Conservation (phyloP, 768 basidiomycete genomes). For the Coprinellus micaceus region DNA sequence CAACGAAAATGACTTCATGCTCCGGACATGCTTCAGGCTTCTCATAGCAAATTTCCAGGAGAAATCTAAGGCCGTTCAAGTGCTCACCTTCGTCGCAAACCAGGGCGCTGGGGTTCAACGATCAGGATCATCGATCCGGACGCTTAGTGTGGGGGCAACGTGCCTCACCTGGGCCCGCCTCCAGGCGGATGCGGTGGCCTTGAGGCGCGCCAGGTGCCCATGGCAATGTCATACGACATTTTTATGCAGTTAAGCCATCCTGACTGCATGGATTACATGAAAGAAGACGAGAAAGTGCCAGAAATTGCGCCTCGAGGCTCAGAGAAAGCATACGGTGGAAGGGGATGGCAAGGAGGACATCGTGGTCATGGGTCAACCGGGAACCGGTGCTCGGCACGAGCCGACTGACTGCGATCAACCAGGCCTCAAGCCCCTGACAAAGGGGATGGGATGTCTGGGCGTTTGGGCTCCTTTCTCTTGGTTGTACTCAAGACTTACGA, state of each 20-base stretch:
- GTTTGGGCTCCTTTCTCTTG: no score
- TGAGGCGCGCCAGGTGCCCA: background rate
- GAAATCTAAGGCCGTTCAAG: background rate
- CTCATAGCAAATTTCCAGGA: background rate
- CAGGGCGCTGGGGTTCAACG: background rate
- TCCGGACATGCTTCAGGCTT: background rate
- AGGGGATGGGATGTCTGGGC: no score
- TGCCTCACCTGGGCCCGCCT: background rate
- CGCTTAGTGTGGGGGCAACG: background rate
- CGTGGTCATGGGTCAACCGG: background rate
- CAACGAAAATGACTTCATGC: background rate
- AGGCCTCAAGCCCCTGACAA: no score
- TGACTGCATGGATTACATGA: background rate
- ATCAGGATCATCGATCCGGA: background rate
- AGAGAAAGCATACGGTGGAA: background rate
- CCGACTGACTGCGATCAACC: no score
- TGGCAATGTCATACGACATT: background rate
- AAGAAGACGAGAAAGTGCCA: background rate
- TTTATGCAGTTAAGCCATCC: background rate
- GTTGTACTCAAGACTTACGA: no score
- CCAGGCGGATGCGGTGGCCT: background rate
- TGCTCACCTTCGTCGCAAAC: background rate
- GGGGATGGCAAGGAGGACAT: background rate
- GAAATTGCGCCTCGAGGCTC: background rate
- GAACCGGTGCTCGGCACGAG: no score